Evolutionary conservation across 108 stramenopile genomes (phyloP), one percentile per base, ranked within the genome.

Genomic region (Conticribra weissflogii): DNA sequence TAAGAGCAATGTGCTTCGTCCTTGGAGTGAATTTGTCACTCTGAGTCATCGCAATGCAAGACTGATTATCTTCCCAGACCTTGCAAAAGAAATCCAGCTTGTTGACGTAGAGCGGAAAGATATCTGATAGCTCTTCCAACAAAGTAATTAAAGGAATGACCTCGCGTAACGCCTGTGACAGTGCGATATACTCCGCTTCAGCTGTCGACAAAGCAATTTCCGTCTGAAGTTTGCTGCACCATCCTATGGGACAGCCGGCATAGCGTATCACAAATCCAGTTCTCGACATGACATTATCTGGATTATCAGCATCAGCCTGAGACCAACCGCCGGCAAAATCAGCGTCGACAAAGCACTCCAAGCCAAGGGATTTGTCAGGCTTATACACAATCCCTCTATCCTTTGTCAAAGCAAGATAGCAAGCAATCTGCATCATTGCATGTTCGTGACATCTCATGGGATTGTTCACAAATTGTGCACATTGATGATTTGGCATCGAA

Each of bases 271-370:
- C 51, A 61, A 53, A 71, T 54, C 59, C 69, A 21, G 69, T 60
- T 0, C 69, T n/a, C 1, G 59, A 53, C 18, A 36, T 27, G 18
- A 71, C 31, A 17, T 19, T 59, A 41, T 71, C 54, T 0, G 69
- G 65, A 57, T 76, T 63, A 8, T 54, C 4, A n/a, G n/a, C 36
- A 36, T 64, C 19, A 15, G 63, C 64, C 44, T 33, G 16, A 61
- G 58, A 34, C 78, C 84, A 82, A 21, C 63, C 65, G 4, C 86
- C 86, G 24, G 59, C 66, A 54, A 82, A 84, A 49, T 82, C 81
- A 16, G 81, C 81, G 64, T 85, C 83, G 1, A 68, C 83, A 58
- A 63, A 80, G 21, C 65, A 56, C 57, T 87, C 86, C 1, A 87
- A 71, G 14, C 65, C 54, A 24, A 51, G 50, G 17, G 52, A 31